Percentiles rank a stretch among this genome's conserved stretches.
Evolutionary conservation across 768 basidiomycete genomes (phyloP).

Genomic region (Amanita pallidorosea): DNA sequence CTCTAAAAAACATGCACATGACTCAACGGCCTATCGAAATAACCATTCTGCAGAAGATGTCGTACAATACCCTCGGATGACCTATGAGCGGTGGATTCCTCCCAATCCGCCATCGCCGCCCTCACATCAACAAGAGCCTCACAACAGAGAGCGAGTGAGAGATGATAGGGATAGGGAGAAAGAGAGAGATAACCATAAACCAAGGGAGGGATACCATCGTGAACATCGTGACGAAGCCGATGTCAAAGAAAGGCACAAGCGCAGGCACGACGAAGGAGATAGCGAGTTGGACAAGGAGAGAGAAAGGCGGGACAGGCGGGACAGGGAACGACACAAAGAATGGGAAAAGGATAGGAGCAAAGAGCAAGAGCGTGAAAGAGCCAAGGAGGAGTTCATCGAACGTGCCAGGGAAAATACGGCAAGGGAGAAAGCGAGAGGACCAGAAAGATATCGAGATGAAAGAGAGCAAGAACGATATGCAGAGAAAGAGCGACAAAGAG

Average conservation of each 20-base stretch:
- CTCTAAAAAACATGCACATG: background rate
- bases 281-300: slow-evolving; percentile 12
- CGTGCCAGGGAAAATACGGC: slow-evolving; percentile 5
- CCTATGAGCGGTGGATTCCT: slow-evolving; percentile 15
- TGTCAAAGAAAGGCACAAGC: slow-evolving; percentile 4
- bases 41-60: slow-evolving; percentile 5
- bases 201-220: slow-evolving; percentile 9
- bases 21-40: background rate
- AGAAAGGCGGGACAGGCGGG: slow-evolving; percentile 8
- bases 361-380: slow-evolving; percentile 5
- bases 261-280: slow-evolving; percentile 6
- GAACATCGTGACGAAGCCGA: slow-evolving; percentile 7
- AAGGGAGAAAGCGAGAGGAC: slow-evolving; percentile 1
- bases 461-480: slow-evolving; percentile 2
- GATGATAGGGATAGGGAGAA: slow-evolving; percentile 9
- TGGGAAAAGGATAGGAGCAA: slow-evolving; percentile 1
- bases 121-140: slow-evolving; percentile 8
- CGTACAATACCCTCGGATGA: slow-evolving; percentile 8
- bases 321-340: slow-evolving; percentile 9
- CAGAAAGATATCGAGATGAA: slow-evolving; percentile 4
- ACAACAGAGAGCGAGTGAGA: slow-evolving; percentile 11
- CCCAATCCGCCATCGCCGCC: slow-evolving; percentile 12
- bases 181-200: slow-evolving; percentile 9
- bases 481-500: slow-evolving; percentile 4
- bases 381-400: slow-evolving; percentile 7